Base-by-base conservation (phyloP, 2,329 filamentous ascomycete species). In the Colletotrichum sp. region DNA sequence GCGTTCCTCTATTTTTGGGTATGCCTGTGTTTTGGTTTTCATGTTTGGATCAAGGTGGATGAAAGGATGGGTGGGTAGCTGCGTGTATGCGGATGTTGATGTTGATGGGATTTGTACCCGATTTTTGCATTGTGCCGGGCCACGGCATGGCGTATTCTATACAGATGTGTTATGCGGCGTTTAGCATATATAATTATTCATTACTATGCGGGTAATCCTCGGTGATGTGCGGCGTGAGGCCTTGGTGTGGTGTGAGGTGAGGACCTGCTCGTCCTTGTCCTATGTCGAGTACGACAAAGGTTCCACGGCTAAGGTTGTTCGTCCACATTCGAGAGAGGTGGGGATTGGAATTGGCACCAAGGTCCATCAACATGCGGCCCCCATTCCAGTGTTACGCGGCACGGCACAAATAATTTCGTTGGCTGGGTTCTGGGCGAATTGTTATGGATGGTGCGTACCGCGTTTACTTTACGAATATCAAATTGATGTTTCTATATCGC, bases 111-210 rank as follows among this genome's bases (percentile, higher is more conserved):
- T 5, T 58, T 28, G 55, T n/a, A n/a, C 18, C 38, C 38, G 38
- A n/a, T n/a, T 48, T 48, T 58, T 58, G 55, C 55, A 58, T 58
- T 58, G 55, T 58, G 55, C 55, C 55, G 55, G 55, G 21, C 55
- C 55, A 58, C 3, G 55, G 55, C 55, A 58, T 26, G 55, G 55
- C 55, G 55, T 58, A 58, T 48, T 48, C 55, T 58, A 48, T 48
- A 48, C 38, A 48, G 30, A 63, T 34, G 30, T 63, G 60, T 24
- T 36, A 63, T 63, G 30, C 6, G 60, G 60, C 60, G 30, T 36
- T 63, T 24, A 63, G 60, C 30, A 36, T 63, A 63, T n/a, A 63
- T 63, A 63, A 21, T 34, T 63, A 63, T 36, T n/a, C 60, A 63
- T 16, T 63, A 1, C 0, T 2, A 63, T 0, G 0, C 16, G 55